Conservation (phyloP, 768 basidiomycete species). For the Leccinum aurantiacum region DNA sequence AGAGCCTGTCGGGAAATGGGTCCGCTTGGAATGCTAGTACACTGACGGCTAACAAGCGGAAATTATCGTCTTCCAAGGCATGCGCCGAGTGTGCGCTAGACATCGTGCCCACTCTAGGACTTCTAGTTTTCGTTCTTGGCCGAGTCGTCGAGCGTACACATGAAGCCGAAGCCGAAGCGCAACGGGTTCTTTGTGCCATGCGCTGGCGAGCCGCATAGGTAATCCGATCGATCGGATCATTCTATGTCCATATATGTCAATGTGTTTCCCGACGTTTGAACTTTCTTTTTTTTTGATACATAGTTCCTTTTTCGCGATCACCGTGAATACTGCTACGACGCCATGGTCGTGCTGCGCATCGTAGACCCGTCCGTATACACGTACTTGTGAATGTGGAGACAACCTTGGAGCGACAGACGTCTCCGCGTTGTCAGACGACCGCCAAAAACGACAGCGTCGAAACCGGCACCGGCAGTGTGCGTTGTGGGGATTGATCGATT, state of each 20-base stretch:
- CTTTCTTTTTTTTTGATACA: not conserved
- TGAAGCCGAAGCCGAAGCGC: not conserved
- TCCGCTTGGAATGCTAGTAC: conserved; percentile 1
- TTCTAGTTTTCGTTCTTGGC: not conserved
- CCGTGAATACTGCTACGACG: not conserved
- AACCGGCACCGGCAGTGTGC: not conserved
- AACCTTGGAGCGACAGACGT: not conserved
- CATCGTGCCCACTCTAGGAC: not conserved
- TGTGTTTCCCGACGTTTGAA: not conserved
- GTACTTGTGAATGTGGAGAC: not conserved
- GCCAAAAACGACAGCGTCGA: not conserved
- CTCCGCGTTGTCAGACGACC: not conserved
- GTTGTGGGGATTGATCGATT: conserved; percentile 4
- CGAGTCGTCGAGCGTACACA: not conserved
- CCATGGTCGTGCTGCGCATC: not conserved
- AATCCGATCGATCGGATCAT: conserved; percentile 10
- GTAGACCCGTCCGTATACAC: not conserved
- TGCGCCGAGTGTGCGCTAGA: not conserved
- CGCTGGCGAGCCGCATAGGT: not conserved
- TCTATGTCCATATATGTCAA: not conserved
- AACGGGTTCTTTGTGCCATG: not conserved
- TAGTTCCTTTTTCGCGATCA: not conserved
- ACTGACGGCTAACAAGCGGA: not conserved
- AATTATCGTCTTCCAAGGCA: conserved; percentile 6
- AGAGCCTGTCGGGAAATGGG: not conserved